A percentile compares a stretch with the other conserved stretches of the same genome.
phyloP scores from a whole-genome alignment of 169 alveolate genomes.

The Plasmodium ovale region DNA sequence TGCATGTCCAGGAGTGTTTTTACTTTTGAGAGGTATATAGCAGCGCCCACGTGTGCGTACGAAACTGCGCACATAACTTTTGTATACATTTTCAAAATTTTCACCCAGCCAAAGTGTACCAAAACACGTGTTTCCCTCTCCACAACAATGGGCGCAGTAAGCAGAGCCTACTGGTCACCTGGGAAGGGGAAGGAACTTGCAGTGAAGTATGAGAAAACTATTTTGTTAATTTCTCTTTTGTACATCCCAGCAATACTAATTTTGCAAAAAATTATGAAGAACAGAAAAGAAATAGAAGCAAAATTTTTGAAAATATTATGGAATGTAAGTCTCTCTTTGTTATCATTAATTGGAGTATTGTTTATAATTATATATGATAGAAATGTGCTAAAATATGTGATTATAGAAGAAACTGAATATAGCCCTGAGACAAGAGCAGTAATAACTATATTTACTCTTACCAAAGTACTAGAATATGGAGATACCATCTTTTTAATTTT shows the following conservation, averaged over 20 bases:
- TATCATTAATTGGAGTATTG: conserved; percentile 41
- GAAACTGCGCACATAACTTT: background rate
- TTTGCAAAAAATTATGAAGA: conserved; percentile 74
- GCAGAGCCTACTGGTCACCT: conserved; percentile 53
- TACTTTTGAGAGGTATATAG: too few species aligned
- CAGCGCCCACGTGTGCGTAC: background rate
- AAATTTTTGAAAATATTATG: conserved; percentile 25
- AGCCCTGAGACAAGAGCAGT: conserved; percentile 80
- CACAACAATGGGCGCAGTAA: background rate
- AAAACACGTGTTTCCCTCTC: too few species aligned
- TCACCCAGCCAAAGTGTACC: too few species aligned
- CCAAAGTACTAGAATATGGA: conserved; percentile 84
- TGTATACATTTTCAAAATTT: background rate
- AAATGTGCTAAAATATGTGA: conserved; percentile 22
- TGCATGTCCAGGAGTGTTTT: too few species aligned
- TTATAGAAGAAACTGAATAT: conserved; percentile 60
- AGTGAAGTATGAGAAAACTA: conserved; percentile 18
- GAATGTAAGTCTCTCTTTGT: conserved; percentile 36
- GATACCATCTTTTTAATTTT: conserved; percentile 80
- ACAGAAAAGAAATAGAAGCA: conserved; percentile 51
- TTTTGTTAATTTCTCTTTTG: conserved; percentile 61
- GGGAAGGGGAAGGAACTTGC: conserved; percentile 81
- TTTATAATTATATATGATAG: conserved; percentile 32
- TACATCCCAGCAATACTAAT: conserved; percentile 77
- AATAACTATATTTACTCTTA: conserved; percentile 78